Percentiles rank a stretch among this genome's conserved stretches.
Conservation (phyloP, 768 basidiomycete genomes). For the Saitozyma sp. region DNA sequence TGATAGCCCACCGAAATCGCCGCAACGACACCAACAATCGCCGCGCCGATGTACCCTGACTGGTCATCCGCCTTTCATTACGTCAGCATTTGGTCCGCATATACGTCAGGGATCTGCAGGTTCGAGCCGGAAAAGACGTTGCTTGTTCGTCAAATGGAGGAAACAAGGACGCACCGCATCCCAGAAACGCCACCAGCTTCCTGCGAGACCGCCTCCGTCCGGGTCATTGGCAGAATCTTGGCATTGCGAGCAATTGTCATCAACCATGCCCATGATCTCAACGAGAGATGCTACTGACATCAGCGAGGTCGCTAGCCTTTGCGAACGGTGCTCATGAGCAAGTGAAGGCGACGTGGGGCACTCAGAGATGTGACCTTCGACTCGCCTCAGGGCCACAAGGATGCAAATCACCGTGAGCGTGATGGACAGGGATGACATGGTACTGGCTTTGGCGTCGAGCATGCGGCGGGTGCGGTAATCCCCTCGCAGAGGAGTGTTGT, state of each 20-base stretch:
- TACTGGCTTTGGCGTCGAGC: slow-evolving; percentile 28
- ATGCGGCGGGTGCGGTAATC: slow-evolving; percentile 8
- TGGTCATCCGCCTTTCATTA: slow-evolving; percentile 65
- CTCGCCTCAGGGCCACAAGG: slow-evolving; percentile 78
- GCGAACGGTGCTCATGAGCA: not conserved
- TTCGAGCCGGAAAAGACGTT: no score
- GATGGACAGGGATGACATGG: slow-evolving; percentile 76
- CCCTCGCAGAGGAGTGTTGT: no score
- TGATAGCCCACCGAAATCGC: slow-evolving; percentile 60
- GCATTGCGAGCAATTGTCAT: slow-evolving; percentile 69
- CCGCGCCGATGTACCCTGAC: slow-evolving; percentile 79
- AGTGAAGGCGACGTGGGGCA: no score
- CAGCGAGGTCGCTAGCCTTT: not conserved
- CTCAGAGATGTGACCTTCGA: slow-evolving; percentile 4
- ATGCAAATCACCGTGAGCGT: slow-evolving; percentile 79
- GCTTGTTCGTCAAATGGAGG: no score
- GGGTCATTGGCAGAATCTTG: slow-evolving; percentile 64
- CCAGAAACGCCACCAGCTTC: slow-evolving; percentile 82
- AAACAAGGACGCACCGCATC: slow-evolving; percentile 56
- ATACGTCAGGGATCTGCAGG: no score
- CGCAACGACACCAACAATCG: slow-evolving; percentile 72
- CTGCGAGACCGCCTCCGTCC: slow-evolving; percentile 69
- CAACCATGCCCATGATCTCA: slow-evolving; percentile 77
- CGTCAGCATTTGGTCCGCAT: no score
- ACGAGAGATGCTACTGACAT: slow-evolving; percentile 65